These are phyloP conservation scores for Yamadazyma dendronema DNA, from an alignment of 1,139 yeast species.

Conservation along the genomic window DNA sequence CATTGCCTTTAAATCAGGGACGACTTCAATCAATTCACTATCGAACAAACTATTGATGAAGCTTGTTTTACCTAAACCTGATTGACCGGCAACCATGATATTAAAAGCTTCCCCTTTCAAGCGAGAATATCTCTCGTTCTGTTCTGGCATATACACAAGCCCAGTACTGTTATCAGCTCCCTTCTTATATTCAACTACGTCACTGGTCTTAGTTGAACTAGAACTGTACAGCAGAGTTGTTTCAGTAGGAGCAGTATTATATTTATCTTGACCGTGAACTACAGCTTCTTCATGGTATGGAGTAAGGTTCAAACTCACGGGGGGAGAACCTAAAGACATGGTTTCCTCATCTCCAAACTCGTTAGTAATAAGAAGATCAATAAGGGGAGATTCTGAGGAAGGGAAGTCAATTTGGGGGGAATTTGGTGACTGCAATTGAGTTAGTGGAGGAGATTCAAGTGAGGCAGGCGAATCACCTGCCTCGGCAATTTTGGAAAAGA, in stretches of 20 bases:
- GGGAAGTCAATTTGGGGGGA: no score
- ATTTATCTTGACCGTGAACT: no score
- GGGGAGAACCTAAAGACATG: no score
- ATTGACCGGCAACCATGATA: conserved; percentile 71
- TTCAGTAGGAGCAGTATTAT: neutral
- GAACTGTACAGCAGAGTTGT: neutral
- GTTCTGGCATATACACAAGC: conserved; percentile 25
- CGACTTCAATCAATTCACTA: conserved; percentile 11
- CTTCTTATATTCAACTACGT: no score
- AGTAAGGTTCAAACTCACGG: no score
- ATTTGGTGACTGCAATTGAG: no score
- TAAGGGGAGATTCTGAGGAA: no score
- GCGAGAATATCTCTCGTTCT: conserved; percentile 18
- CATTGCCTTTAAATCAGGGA: conserved; percentile 17
- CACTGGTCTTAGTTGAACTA: no score
- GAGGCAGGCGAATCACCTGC: neutral
- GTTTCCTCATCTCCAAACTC: no score
- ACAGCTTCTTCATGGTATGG: no score
- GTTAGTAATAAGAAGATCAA: no score
- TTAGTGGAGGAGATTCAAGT: neutral
- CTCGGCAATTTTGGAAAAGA: neutral
- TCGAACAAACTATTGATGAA: conserved; percentile 60
- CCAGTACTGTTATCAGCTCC: conserved; percentile 22
- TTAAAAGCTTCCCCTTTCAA: conserved; percentile 45
- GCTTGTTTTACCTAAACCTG: conserved; percentile 82